Conservation (phyloP, 495 filamentous ascomycete genomes). For the Elasticomyces elasticus region DNA sequence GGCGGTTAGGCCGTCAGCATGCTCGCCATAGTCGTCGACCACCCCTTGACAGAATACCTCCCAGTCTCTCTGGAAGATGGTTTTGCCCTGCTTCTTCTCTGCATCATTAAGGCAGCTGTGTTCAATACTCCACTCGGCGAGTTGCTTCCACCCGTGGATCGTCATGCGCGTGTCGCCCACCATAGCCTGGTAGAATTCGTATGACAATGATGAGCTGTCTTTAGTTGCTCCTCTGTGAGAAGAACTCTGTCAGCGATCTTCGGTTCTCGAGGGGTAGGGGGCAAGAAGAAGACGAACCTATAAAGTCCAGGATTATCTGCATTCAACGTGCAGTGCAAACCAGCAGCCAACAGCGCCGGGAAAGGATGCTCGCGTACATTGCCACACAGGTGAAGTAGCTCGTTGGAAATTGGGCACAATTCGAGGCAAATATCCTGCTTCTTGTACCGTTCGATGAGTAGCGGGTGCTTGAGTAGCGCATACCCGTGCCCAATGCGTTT, state of each 20-base stretch:
- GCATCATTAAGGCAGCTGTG: constrained; percentile 28
- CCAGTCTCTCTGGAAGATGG: constrained; percentile 26
- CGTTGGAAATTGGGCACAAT: constrained; percentile 34
- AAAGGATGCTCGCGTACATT: constrained; percentile 34
- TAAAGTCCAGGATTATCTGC: constrained; percentile 35
- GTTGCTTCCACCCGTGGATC: constrained; percentile 34
- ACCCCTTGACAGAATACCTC: constrained; percentile 29
- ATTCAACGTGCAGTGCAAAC: constrained; percentile 33
- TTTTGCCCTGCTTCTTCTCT: constrained; percentile 19
- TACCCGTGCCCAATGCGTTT: constrained; percentile 35
- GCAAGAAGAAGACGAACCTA: constrained; percentile 21
- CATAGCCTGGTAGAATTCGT: constrained; percentile 37
- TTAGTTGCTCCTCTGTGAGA: constrained; percentile 10
- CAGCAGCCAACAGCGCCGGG: constrained; percentile 29
- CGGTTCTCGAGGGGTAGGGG: background rate
- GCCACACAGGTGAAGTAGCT: constrained; percentile 33
- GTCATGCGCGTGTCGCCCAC: constrained; percentile 31
- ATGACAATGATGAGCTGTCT: constrained; percentile 29
- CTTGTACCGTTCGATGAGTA: constrained; percentile 30
- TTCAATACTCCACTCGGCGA: constrained; percentile 31
- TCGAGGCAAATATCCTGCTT: constrained; percentile 31
- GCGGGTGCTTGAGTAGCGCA: constrained; percentile 31
- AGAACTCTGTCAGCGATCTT: background rate
- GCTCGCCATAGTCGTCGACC: constrained; percentile 18
- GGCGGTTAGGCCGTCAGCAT: background rate